These are phyloP conservation scores for Dalbergia cultrata DNA, from an alignment of 306 rosid species.

Conservation along the genomic window DNA sequence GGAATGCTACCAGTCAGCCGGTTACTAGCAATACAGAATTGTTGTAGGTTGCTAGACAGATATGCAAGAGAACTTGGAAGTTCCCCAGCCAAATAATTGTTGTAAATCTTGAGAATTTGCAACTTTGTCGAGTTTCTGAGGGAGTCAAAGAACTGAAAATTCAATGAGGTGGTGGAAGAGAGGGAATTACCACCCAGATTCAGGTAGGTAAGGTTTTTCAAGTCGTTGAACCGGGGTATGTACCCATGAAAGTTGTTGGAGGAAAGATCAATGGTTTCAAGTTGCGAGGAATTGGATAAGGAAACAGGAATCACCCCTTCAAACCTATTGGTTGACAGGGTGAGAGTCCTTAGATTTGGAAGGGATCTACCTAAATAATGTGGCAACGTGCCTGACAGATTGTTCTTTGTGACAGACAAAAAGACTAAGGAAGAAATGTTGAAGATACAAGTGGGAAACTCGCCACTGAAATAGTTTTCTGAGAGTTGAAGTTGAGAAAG, in stretches of 20 bases:
- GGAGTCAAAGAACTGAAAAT: slow-evolving; percentile 45
- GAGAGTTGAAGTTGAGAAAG: slow-evolving; percentile 44
- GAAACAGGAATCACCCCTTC: slow-evolving; percentile 53
- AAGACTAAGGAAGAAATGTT: slow-evolving; percentile 46
- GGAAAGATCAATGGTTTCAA: slow-evolving; percentile 41
- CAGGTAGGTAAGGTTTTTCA: slow-evolving; percentile 36
- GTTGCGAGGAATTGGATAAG: slow-evolving; percentile 53
- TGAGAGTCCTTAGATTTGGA: slow-evolving; percentile 39
- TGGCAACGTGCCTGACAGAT: slow-evolving; percentile 46
- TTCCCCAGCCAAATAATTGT: slow-evolving; percentile 48
- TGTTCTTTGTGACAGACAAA: slow-evolving; percentile 46
- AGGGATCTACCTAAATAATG: slow-evolving; percentile 29
- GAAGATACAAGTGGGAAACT: slow-evolving; percentile 50
- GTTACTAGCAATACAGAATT: slow-evolving; percentile 49
- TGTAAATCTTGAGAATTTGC: slow-evolving; percentile 25
- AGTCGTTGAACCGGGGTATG: slow-evolving; percentile 43
- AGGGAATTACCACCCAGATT: slow-evolving; percentile 25
- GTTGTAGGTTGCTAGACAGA: slow-evolving; percentile 43
- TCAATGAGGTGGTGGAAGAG: slow-evolving; percentile 44
- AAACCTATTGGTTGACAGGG: slow-evolving; percentile 40
- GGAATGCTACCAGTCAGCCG: slow-evolving; percentile 48
- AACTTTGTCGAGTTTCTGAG: slow-evolving; percentile 44
- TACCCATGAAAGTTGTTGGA: slow-evolving; percentile 47
- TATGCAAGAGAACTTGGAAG: slow-evolving; percentile 51
- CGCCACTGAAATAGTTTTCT: slow-evolving; percentile 44